Evolutionary conservation across 495 filamentous ascomycete species (phyloP).

Genomic region (Podospora didyma): DNA sequence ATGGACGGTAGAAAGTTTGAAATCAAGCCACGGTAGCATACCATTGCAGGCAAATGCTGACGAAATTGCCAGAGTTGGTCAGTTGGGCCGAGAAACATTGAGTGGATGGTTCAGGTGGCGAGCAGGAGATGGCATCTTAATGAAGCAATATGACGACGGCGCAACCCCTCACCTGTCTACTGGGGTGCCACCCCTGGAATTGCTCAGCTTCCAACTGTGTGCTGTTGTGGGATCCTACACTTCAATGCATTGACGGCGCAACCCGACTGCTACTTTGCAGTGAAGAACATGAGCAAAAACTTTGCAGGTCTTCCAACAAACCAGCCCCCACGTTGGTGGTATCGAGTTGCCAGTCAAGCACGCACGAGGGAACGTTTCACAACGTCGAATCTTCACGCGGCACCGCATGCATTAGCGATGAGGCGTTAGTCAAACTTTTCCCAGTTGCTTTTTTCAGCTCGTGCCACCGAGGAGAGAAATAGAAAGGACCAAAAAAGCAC

Average conservation of each 20-base stretch:
- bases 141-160: slow-evolving; percentile 6
- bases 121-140: slow-evolving; percentile 4
- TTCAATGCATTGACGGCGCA: no score
- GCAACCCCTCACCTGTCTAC: neutral
- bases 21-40: slow-evolving; percentile 10
- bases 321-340: neutral
- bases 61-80: neutral
- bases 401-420: neutral
- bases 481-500: no score
- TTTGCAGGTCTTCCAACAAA: no score
- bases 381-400: neutral
- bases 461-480: neutral
- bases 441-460: neutral
- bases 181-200: neutral
- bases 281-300: no score
- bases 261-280: no score
- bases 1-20: neutral
- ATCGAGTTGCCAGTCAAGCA: neutral
- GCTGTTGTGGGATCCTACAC: no score
- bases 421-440: neutral
- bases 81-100: neutral
- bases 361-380: neutral
- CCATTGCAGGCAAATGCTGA: neutral
- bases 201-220: neutral
- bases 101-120: neutral